phyloP scores from a whole-genome alignment of 371 early-diverging fungal species.

The Dinochytrium kinnereticum region DNA sequence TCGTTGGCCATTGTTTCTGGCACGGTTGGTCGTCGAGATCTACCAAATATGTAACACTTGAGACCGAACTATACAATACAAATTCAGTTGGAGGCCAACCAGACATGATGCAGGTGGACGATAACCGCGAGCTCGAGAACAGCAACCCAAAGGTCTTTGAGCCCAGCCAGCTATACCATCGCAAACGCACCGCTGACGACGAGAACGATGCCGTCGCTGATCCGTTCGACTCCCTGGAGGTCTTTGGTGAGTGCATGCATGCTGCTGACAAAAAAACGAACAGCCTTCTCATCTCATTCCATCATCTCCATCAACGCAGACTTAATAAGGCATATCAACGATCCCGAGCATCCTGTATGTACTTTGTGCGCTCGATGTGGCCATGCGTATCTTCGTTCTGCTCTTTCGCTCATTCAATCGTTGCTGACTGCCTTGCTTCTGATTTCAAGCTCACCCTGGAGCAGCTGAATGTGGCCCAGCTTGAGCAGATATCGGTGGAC shows the following conservation, averaged over 20 bases:
- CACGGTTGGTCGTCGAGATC: too few species aligned
- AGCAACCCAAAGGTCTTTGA: slow-evolving; percentile 83
- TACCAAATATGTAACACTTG: too few species aligned
- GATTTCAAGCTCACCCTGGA: slow-evolving; percentile 76
- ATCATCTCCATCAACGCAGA: slow-evolving; percentile 52
- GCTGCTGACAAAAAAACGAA: too few species aligned
- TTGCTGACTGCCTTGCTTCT: background rate
- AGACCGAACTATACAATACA: too few species aligned
- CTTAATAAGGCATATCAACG: slow-evolving; percentile 95
- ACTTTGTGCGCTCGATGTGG: background rate
- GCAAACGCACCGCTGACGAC: slow-evolving; percentile 7
- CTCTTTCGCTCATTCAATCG: too few species aligned
- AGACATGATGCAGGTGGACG: too few species aligned
- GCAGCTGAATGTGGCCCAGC: slow-evolving; percentile 91
- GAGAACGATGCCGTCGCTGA: slow-evolving; percentile 49
- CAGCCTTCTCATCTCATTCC: background rate
- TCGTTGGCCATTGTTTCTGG: too few species aligned
- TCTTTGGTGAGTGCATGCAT: slow-evolving; percentile 79
- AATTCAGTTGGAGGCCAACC: too few species aligned
- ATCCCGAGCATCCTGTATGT: slow-evolving; percentile 95
- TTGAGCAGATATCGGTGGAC: slow-evolving; percentile 82
- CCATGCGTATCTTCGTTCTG: too few species aligned
- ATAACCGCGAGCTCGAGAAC: slow-evolving; percentile 58
- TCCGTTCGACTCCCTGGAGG: slow-evolving; percentile 83
- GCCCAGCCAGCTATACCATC: slow-evolving; percentile 56